A percentile compares a stretch with the other conserved stretches of the same genome.
Evolutionary conservation across 176 grass and related monocot genomes (phyloP).

Genomic region (Rhynchospora pubera): DNA sequence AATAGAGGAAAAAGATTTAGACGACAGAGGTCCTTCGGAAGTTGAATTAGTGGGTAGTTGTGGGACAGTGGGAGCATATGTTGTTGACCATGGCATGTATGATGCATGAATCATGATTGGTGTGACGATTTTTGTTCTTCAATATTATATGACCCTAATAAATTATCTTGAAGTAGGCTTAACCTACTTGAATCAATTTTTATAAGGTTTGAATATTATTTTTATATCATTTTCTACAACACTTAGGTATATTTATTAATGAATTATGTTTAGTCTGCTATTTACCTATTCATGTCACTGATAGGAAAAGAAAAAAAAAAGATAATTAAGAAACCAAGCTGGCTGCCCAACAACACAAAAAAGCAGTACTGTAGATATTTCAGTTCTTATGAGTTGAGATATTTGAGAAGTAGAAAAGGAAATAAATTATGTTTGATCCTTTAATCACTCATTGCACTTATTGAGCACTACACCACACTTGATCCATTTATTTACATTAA

Average conservation of each 20-base stretch:
- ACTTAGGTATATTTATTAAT: background rate
- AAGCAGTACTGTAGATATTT: background rate
- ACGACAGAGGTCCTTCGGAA: background rate
- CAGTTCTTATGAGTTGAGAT: background rate
- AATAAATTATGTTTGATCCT: background rate
- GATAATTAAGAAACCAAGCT: background rate
- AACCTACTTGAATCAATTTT: too few species aligned
- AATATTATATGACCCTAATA: background rate
- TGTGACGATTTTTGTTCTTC: background rate
- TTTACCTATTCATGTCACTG: background rate
- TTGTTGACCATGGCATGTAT: background rate
- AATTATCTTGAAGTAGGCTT: background rate
- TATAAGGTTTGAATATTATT: background rate
- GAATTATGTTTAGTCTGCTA: background rate
- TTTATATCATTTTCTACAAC: background rate
- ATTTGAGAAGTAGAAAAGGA: background rate
- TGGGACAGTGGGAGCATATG: background rate
- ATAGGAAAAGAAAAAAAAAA: background rate
- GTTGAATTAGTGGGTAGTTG: background rate
- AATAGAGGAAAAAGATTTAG: background rate
- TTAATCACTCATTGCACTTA: slow-evolving; percentile 7
- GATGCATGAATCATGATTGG: background rate
- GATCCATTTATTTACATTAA: slow-evolving; percentile 7
- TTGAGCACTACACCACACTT: background rate
- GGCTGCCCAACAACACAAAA: background rate